phyloP scores from a whole-genome alignment of 2,329 filamentous ascomycete species.

The Aspergillus awamori region DNA sequence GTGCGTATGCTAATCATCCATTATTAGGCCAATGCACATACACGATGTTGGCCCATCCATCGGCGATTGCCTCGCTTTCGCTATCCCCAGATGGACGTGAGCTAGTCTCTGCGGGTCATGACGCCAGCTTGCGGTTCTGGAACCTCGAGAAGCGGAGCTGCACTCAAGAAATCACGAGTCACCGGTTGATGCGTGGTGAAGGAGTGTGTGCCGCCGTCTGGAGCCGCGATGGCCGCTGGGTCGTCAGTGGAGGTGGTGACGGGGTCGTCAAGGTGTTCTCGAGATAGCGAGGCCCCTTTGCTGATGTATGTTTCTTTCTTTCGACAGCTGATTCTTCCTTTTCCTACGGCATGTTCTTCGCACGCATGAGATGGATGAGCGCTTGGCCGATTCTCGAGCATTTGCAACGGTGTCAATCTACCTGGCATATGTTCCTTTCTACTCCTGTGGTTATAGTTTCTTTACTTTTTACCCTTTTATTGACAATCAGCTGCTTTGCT shows the following conservation, averaged over 20 bases:
- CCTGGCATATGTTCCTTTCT: conserved; percentile 38
- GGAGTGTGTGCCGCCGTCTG: conserved; percentile 93
- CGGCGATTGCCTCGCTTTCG: conserved; percentile 87
- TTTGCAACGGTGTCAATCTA: conserved; percentile 41
- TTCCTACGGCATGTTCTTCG: conserved; percentile 33
- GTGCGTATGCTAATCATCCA: conserved; percentile 17
- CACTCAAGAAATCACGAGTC: conserved; percentile 90
- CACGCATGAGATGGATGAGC: conserved; percentile 41
- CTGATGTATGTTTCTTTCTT: conserved; percentile 33
- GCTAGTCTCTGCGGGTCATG: conserved; percentile 92
- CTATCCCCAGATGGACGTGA: conserved; percentile 92
- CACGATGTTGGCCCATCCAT: conserved; percentile 95
- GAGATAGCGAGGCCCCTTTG: conserved; percentile 35
- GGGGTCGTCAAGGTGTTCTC: conserved; percentile 91
- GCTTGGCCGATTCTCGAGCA: conserved; percentile 40
- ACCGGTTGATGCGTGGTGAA: conserved; percentile 93
- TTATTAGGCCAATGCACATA: conserved; percentile 92
- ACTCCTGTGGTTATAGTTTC: conserved; percentile 33
- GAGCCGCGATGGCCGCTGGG: conserved; percentile 93
- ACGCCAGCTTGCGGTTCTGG: conserved; percentile 96
- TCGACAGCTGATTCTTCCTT: conserved; percentile 23
- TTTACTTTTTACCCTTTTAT: conserved; percentile 20
- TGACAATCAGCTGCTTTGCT: conserved; percentile 10
- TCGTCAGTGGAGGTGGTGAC: conserved; percentile 92
- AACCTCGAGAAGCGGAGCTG: conserved; percentile 92